Percentiles rank a stretch among this genome's conserved stretches.
Conservation (phyloP, 2,329 filamentous ascomycete species). For the Monilinia fructigena region DNA sequence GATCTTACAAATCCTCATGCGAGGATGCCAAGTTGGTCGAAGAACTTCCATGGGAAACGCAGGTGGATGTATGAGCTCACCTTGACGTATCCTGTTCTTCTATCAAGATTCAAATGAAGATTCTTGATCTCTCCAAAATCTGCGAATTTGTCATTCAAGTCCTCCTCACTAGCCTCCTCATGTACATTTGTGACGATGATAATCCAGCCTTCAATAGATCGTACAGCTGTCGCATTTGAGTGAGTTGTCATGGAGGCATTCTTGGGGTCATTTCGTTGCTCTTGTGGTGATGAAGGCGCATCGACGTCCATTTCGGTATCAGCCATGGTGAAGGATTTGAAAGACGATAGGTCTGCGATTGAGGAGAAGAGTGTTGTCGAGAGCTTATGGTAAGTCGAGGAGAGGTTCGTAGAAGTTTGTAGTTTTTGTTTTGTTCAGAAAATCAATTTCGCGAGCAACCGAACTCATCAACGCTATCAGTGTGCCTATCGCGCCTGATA, state of each 20-base stretch:
- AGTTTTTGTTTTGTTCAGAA: constrained; percentile 8
- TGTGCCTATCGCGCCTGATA: constrained; percentile 9
- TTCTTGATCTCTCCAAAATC: constrained; percentile 89
- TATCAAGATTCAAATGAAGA: constrained; percentile 77
- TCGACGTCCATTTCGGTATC: constrained; percentile 48
- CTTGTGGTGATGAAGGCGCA: constrained; percentile 40
- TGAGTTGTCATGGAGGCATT: constrained; percentile 69
- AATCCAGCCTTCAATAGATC: constrained; percentile 88
- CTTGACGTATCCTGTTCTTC: constrained; percentile 84
- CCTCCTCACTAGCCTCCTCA: constrained; percentile 83
- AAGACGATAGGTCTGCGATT: neutral
- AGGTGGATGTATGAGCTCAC: constrained; percentile 44
- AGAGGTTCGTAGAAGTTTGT: neutral
- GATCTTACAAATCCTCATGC: constrained; percentile 4
- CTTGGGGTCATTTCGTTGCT: constrained; percentile 55
- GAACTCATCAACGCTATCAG: neutral
- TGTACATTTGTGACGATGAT: constrained; percentile 83
- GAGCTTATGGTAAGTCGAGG: neutral
- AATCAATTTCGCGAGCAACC: constrained; percentile 12
- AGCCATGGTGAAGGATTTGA: constrained; percentile 42
- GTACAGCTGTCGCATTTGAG: constrained; percentile 73
- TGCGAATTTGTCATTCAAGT: constrained; percentile 75
- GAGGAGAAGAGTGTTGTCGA: neutral
- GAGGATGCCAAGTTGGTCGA: constrained; percentile 10
- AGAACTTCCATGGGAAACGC: neutral